Percentiles rank a stretch among this genome's conserved stretches.
These are phyloP conservation scores for Coffea humblotiana DNA, from an alignment of 305 asterid genomes.

Conservation along the genomic window DNA sequence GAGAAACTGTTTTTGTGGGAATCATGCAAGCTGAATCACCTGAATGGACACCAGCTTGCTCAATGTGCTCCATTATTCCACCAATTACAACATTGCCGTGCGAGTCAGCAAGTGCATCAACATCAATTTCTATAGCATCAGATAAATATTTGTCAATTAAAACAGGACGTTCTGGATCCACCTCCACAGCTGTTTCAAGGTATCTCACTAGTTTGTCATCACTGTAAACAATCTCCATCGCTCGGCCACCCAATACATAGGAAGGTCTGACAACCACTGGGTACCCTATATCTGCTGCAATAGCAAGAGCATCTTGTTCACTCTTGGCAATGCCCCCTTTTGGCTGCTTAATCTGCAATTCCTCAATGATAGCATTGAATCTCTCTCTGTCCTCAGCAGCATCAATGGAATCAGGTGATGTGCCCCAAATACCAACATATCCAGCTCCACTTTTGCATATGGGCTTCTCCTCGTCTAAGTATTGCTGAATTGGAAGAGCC, in stretches of 20 bases:
- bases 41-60: constrained; percentile 95
- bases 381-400: constrained; percentile 97
- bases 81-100: constrained; percentile 93
- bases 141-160: constrained; percentile 79
- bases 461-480: constrained; percentile 61
- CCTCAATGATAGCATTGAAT: constrained; percentile 78
- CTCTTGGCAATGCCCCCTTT: constrained; percentile 98
- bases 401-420: constrained; percentile 91
- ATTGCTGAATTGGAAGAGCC: constrained; percentile 80
- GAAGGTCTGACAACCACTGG: constrained; percentile 98
- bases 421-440: constrained; percentile 88
- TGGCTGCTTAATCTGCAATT: constrained; percentile 84
- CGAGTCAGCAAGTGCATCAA: constrained; percentile 74
- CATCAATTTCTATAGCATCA: constrained; percentile 90
- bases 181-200: constrained; percentile 88
- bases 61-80: constrained; percentile 99
- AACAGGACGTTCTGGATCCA: constrained; percentile 89
- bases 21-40: constrained; percentile 99
- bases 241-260: constrained; percentile 92
- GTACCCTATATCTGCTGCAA: constrained; percentile 85
- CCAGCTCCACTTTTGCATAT: constrained; percentile 63
- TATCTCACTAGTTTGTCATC: constrained; percentile 76
- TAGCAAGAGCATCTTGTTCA: constrained; percentile 80
- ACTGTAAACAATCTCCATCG: constrained; percentile 95
- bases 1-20: constrained; percentile 75